phyloP scores from a whole-genome alignment of 345 rosid genomes.

The Euclidium syriacum region DNA sequence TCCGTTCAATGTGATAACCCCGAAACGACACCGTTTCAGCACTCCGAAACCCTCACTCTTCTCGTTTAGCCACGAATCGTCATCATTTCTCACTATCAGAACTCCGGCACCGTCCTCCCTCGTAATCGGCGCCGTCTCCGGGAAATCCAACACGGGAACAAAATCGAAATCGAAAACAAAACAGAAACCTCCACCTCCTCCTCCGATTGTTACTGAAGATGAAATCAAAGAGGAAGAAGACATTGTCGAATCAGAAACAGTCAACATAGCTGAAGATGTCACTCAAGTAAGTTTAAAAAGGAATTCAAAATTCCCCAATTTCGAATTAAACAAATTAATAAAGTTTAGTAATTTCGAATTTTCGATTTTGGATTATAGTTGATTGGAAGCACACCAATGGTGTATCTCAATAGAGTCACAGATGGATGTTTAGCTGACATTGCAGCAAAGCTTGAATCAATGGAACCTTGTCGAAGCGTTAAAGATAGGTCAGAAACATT shows the following conservation, averaged over 20 bases:
- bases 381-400: slow-evolving; percentile 89
- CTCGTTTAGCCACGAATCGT: slow-evolving; percentile 2
- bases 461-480: slow-evolving; percentile 94
- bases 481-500: slow-evolving; percentile 64
- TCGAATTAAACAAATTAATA: neutral
- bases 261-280: slow-evolving; percentile 73
- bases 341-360: neutral
- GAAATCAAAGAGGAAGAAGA: slow-evolving; percentile 20
- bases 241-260: slow-evolving; percentile 27
- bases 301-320: neutral
- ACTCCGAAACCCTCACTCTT: slow-evolving; percentile 5
- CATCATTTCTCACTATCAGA: slow-evolving; percentile 2
- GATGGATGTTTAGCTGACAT: slow-evolving; percentile 70
- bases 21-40: slow-evolving; percentile 21
- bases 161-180: slow-evolving; percentile 23
- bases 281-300: slow-evolving; percentile 47
- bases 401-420: slow-evolving; percentile 81
- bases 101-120: neutral
- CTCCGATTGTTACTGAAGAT: slow-evolving; percentile 10
- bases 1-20: slow-evolving; percentile 2
- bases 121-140: slow-evolving; percentile 24
- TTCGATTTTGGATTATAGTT: slow-evolving; percentile 36
- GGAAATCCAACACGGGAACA: slow-evolving; percentile 21
- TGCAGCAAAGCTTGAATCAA: slow-evolving; percentile 96
- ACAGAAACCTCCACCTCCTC: slow-evolving; percentile 32